Conservation (phyloP, 768 basidiomycete species). For the Clitopilus passeckerianus region DNA sequence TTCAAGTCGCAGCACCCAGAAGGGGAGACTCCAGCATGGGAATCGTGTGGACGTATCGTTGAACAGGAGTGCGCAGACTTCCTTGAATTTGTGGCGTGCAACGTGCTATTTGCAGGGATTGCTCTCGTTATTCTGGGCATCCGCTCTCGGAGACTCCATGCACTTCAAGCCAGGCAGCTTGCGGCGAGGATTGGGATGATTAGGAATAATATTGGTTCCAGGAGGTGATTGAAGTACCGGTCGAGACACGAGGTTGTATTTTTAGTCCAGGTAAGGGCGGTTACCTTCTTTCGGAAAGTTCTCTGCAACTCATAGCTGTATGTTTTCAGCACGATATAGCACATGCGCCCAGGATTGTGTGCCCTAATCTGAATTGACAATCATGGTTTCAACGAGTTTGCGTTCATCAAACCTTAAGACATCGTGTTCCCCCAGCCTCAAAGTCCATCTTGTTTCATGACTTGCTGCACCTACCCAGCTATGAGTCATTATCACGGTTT, state of each 20-base stretch:
- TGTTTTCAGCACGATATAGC: background rate
- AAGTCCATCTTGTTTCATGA: background rate
- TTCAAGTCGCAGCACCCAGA: conserved; percentile 15
- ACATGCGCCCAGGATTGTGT: background rate
- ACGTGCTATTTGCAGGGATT: conserved; percentile 63
- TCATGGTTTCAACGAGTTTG: background rate
- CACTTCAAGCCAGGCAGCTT: conserved; percentile 73
- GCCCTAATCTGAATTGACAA: background rate
- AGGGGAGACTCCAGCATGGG: conserved; percentile 81
- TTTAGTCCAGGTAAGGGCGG: background rate
- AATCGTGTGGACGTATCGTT: conserved; percentile 86
- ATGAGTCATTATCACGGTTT: too few relatives aligned
- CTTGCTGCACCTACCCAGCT: background rate
- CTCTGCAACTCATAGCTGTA: background rate
- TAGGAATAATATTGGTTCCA: conserved; percentile 24
- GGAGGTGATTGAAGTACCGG: background rate
- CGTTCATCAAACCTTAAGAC: background rate
- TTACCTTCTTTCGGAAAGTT: background rate
- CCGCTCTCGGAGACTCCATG: conserved; percentile 63
- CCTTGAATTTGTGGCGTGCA: conserved; percentile 87
- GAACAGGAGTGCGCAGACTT: conserved; percentile 79
- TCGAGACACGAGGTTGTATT: background rate
- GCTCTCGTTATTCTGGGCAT: conserved; percentile 64
- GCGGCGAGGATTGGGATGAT: conserved; percentile 82
- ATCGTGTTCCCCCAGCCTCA: background rate